These are phyloP conservation scores for peach (Prunus persica) DNA, from an alignment of 306 rosid genomes.

Conservation along the genomic window DNA sequence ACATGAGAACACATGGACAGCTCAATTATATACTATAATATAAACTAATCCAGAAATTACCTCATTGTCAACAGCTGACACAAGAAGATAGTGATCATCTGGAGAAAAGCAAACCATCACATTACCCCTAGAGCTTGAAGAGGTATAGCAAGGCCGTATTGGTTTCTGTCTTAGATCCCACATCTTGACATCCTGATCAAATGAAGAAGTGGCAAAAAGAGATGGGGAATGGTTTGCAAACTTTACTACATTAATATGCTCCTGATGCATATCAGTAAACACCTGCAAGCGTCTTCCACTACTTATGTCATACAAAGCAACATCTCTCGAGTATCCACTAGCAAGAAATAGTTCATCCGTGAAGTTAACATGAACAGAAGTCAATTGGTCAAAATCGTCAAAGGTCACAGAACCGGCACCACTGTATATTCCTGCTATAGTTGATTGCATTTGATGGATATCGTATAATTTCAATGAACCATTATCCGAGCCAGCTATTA, in stretches of 20 bases:
- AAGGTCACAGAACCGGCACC: constrained; percentile 48
- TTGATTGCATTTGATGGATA: constrained; percentile 40
- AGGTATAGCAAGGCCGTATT: constrained; percentile 57
- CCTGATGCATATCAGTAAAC: constrained; percentile 72
- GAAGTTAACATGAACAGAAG: constrained; percentile 82
- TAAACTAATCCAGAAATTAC: constrained; percentile 25
- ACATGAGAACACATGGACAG: neutral
- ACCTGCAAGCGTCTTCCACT: constrained; percentile 63
- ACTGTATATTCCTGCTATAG: constrained; percentile 34
- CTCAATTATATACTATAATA: constrained; percentile 5
- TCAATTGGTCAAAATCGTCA: constrained; percentile 76
- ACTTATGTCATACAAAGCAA: constrained; percentile 73
- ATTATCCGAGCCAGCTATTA: constrained; percentile 90
- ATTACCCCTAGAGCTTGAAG: constrained; percentile 76
- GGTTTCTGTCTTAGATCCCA: constrained; percentile 94
- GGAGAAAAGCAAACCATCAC: constrained; percentile 96
- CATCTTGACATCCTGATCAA: constrained; percentile 79
- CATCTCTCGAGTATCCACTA: constrained; percentile 83
- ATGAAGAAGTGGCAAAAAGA: constrained; percentile 76
- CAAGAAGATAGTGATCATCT: constrained; percentile 78
- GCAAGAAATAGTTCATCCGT: constrained; percentile 78
- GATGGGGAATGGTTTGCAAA: constrained; percentile 82
- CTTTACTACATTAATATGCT: constrained; percentile 80
- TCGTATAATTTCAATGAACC: constrained; percentile 76
- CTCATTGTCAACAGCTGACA: constrained; percentile 87